A percentile compares a stretch with the other conserved stretches of the same genome.
These are phyloP conservation scores for Andrographis paniculata DNA, from an alignment of 305 asterid species.

Conservation along the genomic window DNA sequence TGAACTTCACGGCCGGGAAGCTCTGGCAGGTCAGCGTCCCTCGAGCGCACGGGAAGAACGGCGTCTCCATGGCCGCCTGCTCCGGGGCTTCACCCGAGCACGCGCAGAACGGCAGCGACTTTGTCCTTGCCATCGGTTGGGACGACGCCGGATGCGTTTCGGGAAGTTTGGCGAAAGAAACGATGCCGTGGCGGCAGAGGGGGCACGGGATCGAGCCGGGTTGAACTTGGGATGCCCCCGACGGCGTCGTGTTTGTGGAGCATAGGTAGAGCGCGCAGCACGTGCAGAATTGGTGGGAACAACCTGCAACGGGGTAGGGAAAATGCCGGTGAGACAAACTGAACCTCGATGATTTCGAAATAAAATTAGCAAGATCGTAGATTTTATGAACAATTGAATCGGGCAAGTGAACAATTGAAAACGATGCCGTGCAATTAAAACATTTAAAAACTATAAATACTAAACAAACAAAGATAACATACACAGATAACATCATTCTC, in stretches of 20 bases:
- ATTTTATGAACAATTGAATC: too few species aligned
- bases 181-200: conserved; percentile 70
- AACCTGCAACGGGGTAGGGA: too few species aligned
- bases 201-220: conserved; percentile 82
- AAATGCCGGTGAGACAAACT: too few species aligned
- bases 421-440: too few species aligned
- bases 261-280: conserved; percentile 74
- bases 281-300: conserved; percentile 83
- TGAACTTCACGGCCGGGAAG: conserved; percentile 21
- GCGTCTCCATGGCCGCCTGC: conserved; percentile 35
- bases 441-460: too few species aligned
- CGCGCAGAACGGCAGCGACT: conserved; percentile 50
- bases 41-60: conserved; percentile 29
- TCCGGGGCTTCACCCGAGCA: conserved; percentile 42
- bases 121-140: conserved; percentile 40
- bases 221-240: conserved; percentile 38
- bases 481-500: too few species aligned
- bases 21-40: conserved; percentile 46
- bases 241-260: conserved; percentile 50
- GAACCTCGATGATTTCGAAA: too few species aligned
- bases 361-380: too few species aligned
- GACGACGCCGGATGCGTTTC: conserved; percentile 31
- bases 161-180: conserved; percentile 56
- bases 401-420: too few species aligned
- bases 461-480: too few species aligned